Base-by-base conservation (phyloP, 495 filamentous ascomycete genomes). In the Peziza echinospora region DNA sequence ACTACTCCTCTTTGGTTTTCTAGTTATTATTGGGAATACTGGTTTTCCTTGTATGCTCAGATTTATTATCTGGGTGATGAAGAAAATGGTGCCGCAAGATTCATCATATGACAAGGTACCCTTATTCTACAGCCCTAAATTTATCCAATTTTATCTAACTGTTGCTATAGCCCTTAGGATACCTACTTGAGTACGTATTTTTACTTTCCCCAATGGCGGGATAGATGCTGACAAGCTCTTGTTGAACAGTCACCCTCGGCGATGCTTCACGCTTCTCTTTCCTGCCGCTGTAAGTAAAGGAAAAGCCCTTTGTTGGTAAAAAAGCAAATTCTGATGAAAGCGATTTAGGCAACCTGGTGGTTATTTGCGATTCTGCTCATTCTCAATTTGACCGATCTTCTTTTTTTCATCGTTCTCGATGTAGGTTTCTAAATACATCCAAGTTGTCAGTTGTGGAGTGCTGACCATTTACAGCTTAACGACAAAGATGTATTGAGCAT, bases 11-110 rank as follows among this genome's bases (percentile, higher is more conserved):
- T 59, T 74, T 23, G 62, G 68, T 1, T 81, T 78, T 48, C 62
- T 82, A 23, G 81, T 83, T 49, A 66, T 82, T 40, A 79, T 80
- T 42, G 78, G 78, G 26, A 82, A 83, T 47, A 83, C 78, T 0
- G 78, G 70, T 5, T 83, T 83, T 48, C 78, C 78, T 1, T 80
- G 75, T 54, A 76, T 80, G 70, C 70, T 83, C 24, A 71, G 78
- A 13, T 65, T 82, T 40, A 64, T 75, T 24, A 81, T 83, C 47
- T 83, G 79, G 76, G 34, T 68, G 5, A 26, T 63, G 8, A 73
- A 70, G 2, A 74, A 71, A 42, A 26, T 75, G n/a, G 64, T 66
- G 4, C 68, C 67, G 1, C 22, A 53, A n/a, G 53, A 59, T 21
- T 62, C 51, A 21, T 48, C 51, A 17, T 50, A 64, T 19, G 71